phyloP scores from a whole-genome alignment of 2,329 filamentous ascomycete species.

The Diplodia scrobiculata region DNA sequence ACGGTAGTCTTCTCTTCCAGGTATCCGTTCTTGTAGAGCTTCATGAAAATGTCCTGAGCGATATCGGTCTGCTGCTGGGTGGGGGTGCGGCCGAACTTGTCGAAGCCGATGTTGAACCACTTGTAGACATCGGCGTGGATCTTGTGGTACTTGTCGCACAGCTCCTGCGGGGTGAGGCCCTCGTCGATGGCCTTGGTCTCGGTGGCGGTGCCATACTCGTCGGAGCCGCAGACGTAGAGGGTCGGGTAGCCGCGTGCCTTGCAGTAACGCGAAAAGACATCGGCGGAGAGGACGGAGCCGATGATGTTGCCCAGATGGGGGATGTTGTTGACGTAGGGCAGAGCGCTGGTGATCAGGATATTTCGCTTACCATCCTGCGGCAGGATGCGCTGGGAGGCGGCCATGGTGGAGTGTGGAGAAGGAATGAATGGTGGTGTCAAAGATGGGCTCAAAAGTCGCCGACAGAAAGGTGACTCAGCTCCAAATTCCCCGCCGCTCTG shows the following conservation, averaged over 20 bases:
- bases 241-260: conserved; percentile 78
- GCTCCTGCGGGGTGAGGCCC: conserved; percentile 74
- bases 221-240: conserved; percentile 82
- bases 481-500: conserved; percentile 21
- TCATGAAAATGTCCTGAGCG: conserved; percentile 84
- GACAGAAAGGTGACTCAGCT: conserved; percentile 10
- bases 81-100: conserved; percentile 91
- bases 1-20: conserved; percentile 83
- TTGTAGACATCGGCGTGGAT: conserved; percentile 90
- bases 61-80: conserved; percentile 89
- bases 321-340: conserved; percentile 77
- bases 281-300: conserved; percentile 82
- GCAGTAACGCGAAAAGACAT: conserved; percentile 75
- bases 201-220: conserved; percentile 94
- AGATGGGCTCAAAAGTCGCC: conserved; percentile 13
- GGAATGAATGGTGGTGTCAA: neutral
- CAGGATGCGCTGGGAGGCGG: conserved; percentile 47
- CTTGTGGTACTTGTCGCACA: conserved; percentile 90
- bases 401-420: conserved; percentile 29
- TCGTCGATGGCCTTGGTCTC: conserved; percentile 95
- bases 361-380: conserved; percentile 69
- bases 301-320: conserved; percentile 87
- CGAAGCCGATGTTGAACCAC: conserved; percentile 94
- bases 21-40: conserved; percentile 85
- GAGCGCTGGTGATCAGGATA: conserved; percentile 85